phyloP scores from a whole-genome alignment of 257 asterid genomes.

The Plectranthus barbatus region DNA sequence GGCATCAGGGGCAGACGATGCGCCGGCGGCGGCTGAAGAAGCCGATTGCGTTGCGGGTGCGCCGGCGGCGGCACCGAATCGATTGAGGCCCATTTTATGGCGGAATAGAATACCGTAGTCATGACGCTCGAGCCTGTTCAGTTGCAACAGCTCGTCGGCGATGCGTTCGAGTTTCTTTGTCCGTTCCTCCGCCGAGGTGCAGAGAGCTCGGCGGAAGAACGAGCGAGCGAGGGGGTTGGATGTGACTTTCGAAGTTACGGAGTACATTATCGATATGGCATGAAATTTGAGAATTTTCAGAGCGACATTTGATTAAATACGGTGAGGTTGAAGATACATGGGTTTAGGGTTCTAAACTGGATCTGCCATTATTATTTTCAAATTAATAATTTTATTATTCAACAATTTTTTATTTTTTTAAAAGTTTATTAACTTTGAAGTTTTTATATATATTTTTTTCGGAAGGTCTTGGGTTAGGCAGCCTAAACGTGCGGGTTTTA shows the following conservation, averaged over 20 bases:
- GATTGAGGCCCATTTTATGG: constrained; percentile 60
- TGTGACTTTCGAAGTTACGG: constrained; percentile 27
- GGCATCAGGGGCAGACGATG: constrained; percentile 31
- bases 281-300: constrained; percentile 10
- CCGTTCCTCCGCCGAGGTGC: constrained; percentile 35
- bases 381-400: no score
- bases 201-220: constrained; percentile 33
- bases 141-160: constrained; percentile 59
- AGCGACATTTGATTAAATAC: constrained; percentile 15
- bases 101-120: constrained; percentile 57
- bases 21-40: constrained; percentile 16
- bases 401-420: no score
- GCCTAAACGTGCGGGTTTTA: no score
- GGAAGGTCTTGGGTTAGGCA: no score
- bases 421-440: no score
- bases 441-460: no score
- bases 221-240: constrained; percentile 24
- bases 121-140: constrained; percentile 66
- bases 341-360: constrained; percentile 19
- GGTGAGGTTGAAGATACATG: neutral
- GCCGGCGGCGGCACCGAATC: constrained; percentile 51
- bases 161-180: constrained; percentile 68
- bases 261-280: constrained; percentile 28
- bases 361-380: no score
- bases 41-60: constrained; percentile 30